Evolutionary conservation across 306 rosid genomes (phyloP), one percentile per base, ranked within the genome.

Genomic region (Cucumis melo): DNA sequence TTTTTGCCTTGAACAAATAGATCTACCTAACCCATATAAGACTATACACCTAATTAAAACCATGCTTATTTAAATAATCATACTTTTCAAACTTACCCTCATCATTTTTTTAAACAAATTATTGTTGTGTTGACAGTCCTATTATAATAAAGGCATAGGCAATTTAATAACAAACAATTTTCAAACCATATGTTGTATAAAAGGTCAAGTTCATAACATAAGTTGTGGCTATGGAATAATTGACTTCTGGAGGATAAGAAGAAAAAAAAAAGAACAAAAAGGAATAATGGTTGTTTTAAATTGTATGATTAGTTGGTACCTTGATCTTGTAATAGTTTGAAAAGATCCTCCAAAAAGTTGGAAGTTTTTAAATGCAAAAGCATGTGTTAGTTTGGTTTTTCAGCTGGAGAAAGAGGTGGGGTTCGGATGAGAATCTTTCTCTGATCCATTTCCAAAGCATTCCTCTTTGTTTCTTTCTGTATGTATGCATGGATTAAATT

Each of bases 11-110:
- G 5, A 50, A 21, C 76, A 17, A 51, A 10, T 19, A 51, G n/a
- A 73, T 73, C 77, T 73, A 73, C 77, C 77, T 48, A 73, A 51
- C 60, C 62, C 59, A 73, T 27, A 51, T 9, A 73, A 51, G 61
- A 51, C 51, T 72, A 72, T 72, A 51, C 46, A 73, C 59, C 27
- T 3, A 51, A 32, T 32, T 32, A 32, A 51, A 17, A 29, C 46
- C 58, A 23, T 16, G 19, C 48, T 73, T 73, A 32, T 29, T 71
- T 48, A 48, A 48, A 48, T 23, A 71, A 23, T 71, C 59, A 14
- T 71, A 71, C 23, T 51, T 73, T 51, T 17, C 77, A 73, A 73
- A 19, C 62, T 51, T 29, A 1, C 46, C 48, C 29, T 53, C 77
- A 19, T 53, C 17, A 51, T 7, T 16, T 48, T 27, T 44, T 10